phyloP scores from a whole-genome alignment of 2,329 filamentous ascomycete species.

The Exophiala sp. region DNA sequence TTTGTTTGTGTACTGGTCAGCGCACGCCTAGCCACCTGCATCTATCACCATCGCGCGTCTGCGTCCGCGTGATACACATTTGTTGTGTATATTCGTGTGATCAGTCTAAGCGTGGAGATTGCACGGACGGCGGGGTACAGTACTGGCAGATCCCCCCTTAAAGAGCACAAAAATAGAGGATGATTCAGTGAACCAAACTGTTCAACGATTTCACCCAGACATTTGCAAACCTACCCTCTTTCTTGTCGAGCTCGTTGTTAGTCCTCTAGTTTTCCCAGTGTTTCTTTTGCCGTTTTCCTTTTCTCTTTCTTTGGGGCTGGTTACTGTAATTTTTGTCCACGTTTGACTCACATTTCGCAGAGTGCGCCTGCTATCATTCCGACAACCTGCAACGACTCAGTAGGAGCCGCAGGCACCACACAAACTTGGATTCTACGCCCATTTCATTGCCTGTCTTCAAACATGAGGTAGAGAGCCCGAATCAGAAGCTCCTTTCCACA shows the following conservation, averaged over 20 bases:
- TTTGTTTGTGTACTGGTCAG: no score
- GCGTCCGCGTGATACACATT: slow-evolving; percentile 7
- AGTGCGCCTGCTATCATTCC: neutral
- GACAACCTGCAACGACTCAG: neutral
- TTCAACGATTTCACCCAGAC: neutral
- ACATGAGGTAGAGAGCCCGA: slow-evolving; percentile 10
- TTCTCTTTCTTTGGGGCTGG: neutral
- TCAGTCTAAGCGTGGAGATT: slow-evolving; percentile 2
- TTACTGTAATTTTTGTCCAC: neutral
- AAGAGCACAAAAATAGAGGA: neutral
- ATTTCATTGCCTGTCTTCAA: slow-evolving; percentile 4
- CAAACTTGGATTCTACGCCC: neutral
- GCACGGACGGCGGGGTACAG: neutral
- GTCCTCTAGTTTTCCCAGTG: neutral
- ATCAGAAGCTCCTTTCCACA: neutral
- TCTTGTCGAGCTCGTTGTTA: neutral
- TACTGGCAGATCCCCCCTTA: neutral
- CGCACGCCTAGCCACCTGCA: neutral
- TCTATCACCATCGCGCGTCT: no score
- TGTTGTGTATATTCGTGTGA: slow-evolving; percentile 1
- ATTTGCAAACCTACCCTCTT: neutral
- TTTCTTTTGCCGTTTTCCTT: slow-evolving; percentile 1
- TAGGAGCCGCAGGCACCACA: neutral
- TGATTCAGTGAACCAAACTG: neutral
- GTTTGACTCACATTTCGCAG: neutral